Evolutionary conservation across 331 rosid species (phyloP), one percentile per base, ranked within the genome.

Genomic region (Dryas integrifolia): DNA sequence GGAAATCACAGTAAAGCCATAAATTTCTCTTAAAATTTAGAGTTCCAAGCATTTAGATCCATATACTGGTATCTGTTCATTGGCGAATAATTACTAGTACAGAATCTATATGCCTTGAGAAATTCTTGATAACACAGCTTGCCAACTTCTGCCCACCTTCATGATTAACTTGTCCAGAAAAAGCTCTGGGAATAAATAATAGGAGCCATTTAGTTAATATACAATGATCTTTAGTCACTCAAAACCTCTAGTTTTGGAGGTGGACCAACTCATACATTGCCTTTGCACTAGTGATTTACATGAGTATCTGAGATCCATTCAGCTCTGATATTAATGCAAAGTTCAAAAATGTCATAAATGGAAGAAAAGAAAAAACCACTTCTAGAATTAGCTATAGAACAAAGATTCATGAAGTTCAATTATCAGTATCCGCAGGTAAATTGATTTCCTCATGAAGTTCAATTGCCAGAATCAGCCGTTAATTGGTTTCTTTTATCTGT

Each of bases 11-110:
- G 45, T 50, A 2, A 35, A 30, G 49, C 9, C 35, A 30, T 16
- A 9, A 52, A 1, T 5, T 72, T 39, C 67, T 69, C 18, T 53
- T 11, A 4, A 26, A 47, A 45, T 16, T n/a, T 48, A 48, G 46
- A 48, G 53, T 24, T 49, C 40, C 58, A 49, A 60, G 58, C 56
- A 69, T 58, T 50, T 49, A 49, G 15, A 60, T 52, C 53, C 21
- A 30, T 43, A 52, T 40, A 15, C 57, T 4, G 10, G 48, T 62
- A 40, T n/a, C 51, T 40, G 9, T 51, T 51, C 57, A 51, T 62
- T 5, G 38, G 41, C 30, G 0, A 18, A 41, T 3, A 18, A 4
- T 40, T 70, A 43, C 62, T 21, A 18, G 6, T 4, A 41, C 1
- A 55, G 12, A 53, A 51, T 70, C 5, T 12, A 55, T 41, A 55